Percentiles rank a stretch among this genome's conserved stretches.
These are phyloP conservation scores for Cordyceps sp. DNA, from an alignment of 2,329 filamentous ascomycete species.

Conservation along the genomic window DNA sequence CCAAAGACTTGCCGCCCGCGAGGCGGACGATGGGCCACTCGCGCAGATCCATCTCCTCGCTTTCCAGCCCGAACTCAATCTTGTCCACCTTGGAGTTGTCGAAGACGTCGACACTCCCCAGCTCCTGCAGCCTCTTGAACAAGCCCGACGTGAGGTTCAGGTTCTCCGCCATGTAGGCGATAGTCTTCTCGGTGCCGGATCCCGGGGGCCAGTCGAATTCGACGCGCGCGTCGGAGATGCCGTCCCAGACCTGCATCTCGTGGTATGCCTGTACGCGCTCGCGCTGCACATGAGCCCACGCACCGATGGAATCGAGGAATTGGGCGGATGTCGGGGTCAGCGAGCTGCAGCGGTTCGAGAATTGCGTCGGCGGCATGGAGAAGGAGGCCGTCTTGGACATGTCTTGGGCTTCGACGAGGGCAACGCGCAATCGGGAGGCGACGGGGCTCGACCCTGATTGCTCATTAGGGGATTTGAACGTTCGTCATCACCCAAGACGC, in stretches of 20 bases:
- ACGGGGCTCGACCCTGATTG: conserved; percentile 53
- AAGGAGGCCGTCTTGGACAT: conserved; percentile 52
- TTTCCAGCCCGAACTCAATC: conserved; percentile 60
- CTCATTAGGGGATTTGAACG: neutral
- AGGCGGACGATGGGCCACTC: conserved; percentile 78
- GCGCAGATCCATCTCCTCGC: conserved; percentile 56
- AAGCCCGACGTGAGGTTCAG: conserved; percentile 71
- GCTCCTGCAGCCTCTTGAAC: conserved; percentile 50
- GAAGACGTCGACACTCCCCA: conserved; percentile 54
- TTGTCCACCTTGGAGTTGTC: conserved; percentile 62
- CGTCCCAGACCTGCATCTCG: conserved; percentile 98
- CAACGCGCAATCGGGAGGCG: conserved; percentile 65
- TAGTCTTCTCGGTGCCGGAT: conserved; percentile 37
- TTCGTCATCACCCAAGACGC: neutral
- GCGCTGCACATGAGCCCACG: conserved; percentile 61
- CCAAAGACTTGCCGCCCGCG: conserved; percentile 48
- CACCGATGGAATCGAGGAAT: conserved; percentile 70
- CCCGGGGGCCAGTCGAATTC: conserved; percentile 61
- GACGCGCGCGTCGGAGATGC: conserved; percentile 71
- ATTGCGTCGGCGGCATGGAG: conserved; percentile 49
- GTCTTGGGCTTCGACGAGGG: conserved; percentile 81
- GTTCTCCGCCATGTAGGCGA: conserved; percentile 97
- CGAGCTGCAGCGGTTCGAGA: conserved; percentile 91
- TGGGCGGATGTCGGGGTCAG: conserved; percentile 76
- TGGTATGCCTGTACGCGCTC: conserved; percentile 73